Conservation (phyloP, 1,284 basidiomycete genomes). For the Moniliella sp. region DNA sequence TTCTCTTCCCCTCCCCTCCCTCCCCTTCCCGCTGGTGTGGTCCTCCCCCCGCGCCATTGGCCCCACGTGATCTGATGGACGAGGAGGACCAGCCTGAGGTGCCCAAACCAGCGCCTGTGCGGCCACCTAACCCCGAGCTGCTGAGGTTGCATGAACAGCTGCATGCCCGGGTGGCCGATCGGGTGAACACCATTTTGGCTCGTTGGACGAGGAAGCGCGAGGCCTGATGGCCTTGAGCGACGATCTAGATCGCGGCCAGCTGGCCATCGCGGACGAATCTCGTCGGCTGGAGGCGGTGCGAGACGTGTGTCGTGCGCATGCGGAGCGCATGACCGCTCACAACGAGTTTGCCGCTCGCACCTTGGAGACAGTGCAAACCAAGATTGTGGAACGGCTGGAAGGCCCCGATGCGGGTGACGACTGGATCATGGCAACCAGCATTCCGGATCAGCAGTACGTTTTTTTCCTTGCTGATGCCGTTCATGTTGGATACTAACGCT, state of each 20-base stretch:
- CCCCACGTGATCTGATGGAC: constrained; percentile 7
- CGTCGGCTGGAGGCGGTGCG: constrained; percentile 78
- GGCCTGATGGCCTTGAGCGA: constrained; percentile 56
- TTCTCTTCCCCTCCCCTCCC: neutral
- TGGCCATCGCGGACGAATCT: constrained; percentile 85
- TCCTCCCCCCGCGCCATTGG: no score
- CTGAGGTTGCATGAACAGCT: constrained; percentile 61
- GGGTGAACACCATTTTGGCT: constrained; percentile 47
- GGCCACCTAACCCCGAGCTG: constrained; percentile 56
- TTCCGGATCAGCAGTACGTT: constrained; percentile 22
- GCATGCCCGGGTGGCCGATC: constrained; percentile 50
- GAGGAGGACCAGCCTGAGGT: constrained; percentile 5
- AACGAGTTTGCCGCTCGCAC: constrained; percentile 49
- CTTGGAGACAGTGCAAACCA: constrained; percentile 40
- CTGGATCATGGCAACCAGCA: constrained; percentile 17
- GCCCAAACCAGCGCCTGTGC: constrained; percentile 48
- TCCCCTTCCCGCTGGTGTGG: neutral
- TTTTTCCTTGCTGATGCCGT: neutral
- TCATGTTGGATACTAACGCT: neutral
- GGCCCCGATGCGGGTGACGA: constrained; percentile 3
- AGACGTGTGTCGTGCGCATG: constrained; percentile 64
- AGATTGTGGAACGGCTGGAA: neutral
- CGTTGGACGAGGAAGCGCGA: constrained; percentile 49
- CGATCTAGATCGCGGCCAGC: constrained; percentile 67
- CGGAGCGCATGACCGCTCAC: constrained; percentile 45